phyloP scores from a whole-genome alignment of 148 eudicot species.

The Chenopodium suecicum region DNA sequence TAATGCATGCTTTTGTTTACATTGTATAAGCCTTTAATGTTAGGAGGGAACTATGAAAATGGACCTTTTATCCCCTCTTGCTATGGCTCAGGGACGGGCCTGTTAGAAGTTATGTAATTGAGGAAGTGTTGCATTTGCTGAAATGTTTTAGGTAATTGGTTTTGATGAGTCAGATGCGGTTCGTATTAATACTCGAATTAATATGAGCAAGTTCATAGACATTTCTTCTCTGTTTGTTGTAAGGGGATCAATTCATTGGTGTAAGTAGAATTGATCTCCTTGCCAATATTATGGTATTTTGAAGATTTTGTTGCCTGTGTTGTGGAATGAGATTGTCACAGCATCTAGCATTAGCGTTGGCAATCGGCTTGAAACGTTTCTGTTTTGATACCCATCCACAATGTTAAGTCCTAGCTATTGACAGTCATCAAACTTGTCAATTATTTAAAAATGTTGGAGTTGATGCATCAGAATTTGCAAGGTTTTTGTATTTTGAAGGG shows the following conservation, averaged over 20 bases:
- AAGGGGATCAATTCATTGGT: too few relatives aligned
- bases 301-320: conserved; percentile 32
- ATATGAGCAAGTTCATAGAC: background rate
- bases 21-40: too few relatives aligned
- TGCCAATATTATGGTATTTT: conserved; percentile 31
- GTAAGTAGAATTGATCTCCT: conserved; percentile 27
- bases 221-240: too few relatives aligned
- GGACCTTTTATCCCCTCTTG: too few relatives aligned
- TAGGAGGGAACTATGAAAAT: too few relatives aligned
- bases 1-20: too few relatives aligned
- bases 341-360: conserved; percentile 12
- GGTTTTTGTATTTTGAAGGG: conserved; percentile 13
- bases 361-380: conserved; percentile 10
- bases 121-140: too few relatives aligned
- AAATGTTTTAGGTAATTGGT: background rate
- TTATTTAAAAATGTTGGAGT: too few relatives aligned
- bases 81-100: too few relatives aligned
- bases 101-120: too few relatives aligned
- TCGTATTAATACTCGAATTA: background rate
- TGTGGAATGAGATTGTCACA: conserved; percentile 24
- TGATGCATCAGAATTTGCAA: too few relatives aligned
- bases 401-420: background rate
- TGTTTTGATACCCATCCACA: background rate
- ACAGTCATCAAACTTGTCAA: background rate
- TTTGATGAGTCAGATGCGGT: background rate